Conservation (phyloP, 176 grass and related monocot species). For the Oryza officinalis region DNA sequence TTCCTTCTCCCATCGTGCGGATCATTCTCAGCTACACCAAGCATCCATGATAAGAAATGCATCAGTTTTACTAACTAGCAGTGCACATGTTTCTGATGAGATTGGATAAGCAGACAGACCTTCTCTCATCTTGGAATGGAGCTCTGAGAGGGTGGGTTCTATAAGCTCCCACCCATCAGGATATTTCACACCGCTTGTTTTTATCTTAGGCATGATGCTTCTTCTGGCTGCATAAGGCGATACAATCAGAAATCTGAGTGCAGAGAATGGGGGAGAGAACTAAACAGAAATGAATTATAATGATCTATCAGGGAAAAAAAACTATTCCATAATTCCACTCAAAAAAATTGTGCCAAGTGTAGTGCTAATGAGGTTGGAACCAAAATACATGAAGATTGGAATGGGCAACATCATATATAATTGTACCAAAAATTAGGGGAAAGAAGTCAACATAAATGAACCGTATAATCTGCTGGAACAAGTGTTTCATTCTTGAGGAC, state of each 20-base stretch:
- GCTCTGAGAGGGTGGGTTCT: background rate
- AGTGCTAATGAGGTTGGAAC: background rate
- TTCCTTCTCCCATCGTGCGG: constrained; percentile 50
- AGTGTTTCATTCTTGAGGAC: too few species aligned
- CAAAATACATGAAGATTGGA: background rate
- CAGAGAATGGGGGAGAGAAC: background rate
- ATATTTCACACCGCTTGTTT: constrained; percentile 40
- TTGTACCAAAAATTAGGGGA: background rate
- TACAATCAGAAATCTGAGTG: background rate
- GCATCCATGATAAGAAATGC: background rate
- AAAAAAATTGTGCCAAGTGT: background rate
- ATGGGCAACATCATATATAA: background rate
- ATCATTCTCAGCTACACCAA: constrained; percentile 47
- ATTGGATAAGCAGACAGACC: constrained; percentile 7
- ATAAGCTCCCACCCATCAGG: background rate
- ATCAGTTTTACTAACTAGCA: background rate
- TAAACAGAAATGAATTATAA: background rate
- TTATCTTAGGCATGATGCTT: constrained; percentile 51
- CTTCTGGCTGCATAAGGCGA: background rate
- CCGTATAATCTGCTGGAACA: background rate
- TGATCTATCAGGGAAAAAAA: too few species aligned
- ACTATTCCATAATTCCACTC: background rate
- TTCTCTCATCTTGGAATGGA: constrained; percentile 49
- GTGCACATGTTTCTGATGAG: background rate
- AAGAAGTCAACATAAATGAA: background rate